Percentiles rank a stretch among this genome's conserved stretches.
Conservation (phyloP, 2,329 filamentous ascomycete genomes). For the Epichloe bromicola region DNA sequence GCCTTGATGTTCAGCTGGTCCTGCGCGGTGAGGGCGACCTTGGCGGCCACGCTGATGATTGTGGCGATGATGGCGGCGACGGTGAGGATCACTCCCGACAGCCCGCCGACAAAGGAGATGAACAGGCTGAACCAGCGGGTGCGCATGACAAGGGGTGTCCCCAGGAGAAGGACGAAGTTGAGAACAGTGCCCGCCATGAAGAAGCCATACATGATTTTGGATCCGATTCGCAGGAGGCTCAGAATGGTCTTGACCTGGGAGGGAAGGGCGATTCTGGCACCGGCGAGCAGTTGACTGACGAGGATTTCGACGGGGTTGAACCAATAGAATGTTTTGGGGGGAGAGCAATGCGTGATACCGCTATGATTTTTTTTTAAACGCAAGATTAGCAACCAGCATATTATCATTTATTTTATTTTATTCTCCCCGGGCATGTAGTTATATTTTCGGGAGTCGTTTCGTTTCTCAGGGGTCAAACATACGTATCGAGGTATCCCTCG, state of each 20-base stretch:
- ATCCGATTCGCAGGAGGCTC: conserved; percentile 58
- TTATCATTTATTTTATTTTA: no score
- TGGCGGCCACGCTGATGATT: conserved; percentile 72
- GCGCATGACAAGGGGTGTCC: conserved; percentile 42
- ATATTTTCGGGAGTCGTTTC: no score
- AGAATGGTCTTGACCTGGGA: conserved; percentile 61
- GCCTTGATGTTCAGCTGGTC: conserved; percentile 65
- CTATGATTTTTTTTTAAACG: conserved; percentile 18
- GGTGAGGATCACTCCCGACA: conserved; percentile 53
- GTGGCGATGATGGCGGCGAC: conserved; percentile 66
- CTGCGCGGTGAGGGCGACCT: conserved; percentile 58
- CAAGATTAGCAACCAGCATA: neutral
- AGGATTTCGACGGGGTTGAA: conserved; percentile 84
- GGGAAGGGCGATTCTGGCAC: conserved; percentile 73
- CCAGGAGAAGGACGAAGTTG: conserved; percentile 58
- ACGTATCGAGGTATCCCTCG: conserved; percentile 63
- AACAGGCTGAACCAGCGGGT: conserved; percentile 53
- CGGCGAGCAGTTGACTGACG: conserved; percentile 63
- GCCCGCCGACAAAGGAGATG: conserved; percentile 52
- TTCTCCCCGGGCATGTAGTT: no score
- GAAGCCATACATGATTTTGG: conserved; percentile 78
- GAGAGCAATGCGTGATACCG: conserved; percentile 61
- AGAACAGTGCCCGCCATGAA: conserved; percentile 63
- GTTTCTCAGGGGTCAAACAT: conserved; percentile 12
- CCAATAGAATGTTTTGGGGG: conserved; percentile 64